These are phyloP conservation scores for Eucalyptus sp. DNA, from an alignment of 345 rosid species.

Conservation along the genomic window DNA sequence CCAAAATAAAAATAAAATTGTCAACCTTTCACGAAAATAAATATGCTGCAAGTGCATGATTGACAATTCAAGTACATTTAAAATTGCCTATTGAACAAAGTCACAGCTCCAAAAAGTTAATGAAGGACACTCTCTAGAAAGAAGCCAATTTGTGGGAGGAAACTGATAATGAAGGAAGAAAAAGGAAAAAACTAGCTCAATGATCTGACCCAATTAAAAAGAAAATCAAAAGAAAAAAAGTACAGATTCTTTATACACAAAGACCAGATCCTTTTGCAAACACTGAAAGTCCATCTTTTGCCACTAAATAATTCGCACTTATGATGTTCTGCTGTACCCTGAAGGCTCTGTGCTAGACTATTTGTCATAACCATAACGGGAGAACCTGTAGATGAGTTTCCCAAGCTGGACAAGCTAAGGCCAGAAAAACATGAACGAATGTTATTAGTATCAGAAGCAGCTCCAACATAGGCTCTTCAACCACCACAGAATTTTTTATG, in stretches of 20 bases:
- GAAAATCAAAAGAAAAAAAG: background rate
- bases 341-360: background rate
- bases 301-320: background rate
- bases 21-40: background rate
- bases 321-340: background rate
- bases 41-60: background rate
- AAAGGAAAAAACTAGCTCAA: background rate
- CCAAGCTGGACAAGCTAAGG: background rate
- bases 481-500: background rate
- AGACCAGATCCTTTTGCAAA: background rate
- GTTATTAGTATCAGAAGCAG: background rate
- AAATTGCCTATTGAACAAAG: background rate
- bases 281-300: background rate
- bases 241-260: background rate
- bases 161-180: background rate
- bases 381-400: background rate
- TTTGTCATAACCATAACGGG: background rate
- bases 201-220: background rate
- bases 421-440: background rate
- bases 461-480: background rate
- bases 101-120: background rate
- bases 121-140: background rate
- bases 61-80: background rate
- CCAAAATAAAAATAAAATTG: background rate
- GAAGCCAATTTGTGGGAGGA: background rate